Evolutionary conservation across 73 alveolate genomes (phyloP).

Genomic region (Paramecium biaurelia): DNA sequence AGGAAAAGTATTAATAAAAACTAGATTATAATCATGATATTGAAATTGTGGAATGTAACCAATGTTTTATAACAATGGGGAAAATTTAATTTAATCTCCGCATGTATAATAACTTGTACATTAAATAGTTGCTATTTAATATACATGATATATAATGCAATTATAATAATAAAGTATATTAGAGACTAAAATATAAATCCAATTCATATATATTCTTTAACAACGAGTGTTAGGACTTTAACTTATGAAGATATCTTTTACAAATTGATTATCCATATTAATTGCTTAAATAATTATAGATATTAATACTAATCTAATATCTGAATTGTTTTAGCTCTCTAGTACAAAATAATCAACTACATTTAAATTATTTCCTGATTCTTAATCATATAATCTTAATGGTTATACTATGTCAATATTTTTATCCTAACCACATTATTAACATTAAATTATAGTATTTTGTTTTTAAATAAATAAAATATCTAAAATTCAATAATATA

Average conservation of each 20-base stretch:
- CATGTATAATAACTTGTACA: neutral
- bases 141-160: too few species aligned
- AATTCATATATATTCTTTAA: neutral
- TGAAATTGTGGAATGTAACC: neutral
- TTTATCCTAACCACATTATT: neutral
- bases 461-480: too few species aligned
- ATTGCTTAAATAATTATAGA: neutral
- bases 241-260: neutral
- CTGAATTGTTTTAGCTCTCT: neutral
- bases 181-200: neutral
- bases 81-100: neutral
- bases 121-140: neutral
- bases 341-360: neutral
- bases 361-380: neutral
- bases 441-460: neutral
- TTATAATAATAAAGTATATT: neutral
- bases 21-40: neutral
- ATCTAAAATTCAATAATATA: too few species aligned
- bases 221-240: neutral
- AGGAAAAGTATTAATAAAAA: neutral
- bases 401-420: neutral
- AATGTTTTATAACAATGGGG: neutral
- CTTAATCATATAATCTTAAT: neutral
- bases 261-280: neutral
- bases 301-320: neutral